Base-by-base conservation (phyloP, 345 rosid species). In the Excoecaria agallocha region DNA sequence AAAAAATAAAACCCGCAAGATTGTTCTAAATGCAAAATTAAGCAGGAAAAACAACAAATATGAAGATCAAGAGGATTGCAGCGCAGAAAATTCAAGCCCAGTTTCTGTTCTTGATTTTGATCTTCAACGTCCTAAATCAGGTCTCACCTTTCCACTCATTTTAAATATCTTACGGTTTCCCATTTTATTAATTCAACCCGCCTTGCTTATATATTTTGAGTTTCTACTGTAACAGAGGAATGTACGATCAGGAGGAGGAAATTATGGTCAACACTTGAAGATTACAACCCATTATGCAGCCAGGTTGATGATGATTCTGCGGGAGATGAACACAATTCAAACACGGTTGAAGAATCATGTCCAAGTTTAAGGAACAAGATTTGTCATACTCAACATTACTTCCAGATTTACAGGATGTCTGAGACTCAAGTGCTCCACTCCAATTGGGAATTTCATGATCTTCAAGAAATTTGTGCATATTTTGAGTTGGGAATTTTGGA, bases 101-200 rank as follows among this genome's bases (percentile, higher is more conserved):
- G 93, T 93, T 82, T 93, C 96, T 2, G 98, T 91, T 83, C 96
- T 91, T 79, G 97, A 87, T 79, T 88, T 84, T 67, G 84, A 83
- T 76, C 84, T 71, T 68, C 77, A 80, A 46, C 55, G 72, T 66
- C 78, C 85, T 11, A 38, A 55, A 73, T 76, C 86, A 81, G 89
- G 89, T 88, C 76, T 63, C 25, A 52, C 17, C 63, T 16, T 30
- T 63, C 12, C 57, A 20, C 38, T 3, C 0, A 67, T 11, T 2
- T 60, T 8, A 24, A 16, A 56, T 13, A 8, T 57, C 35, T 60
- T 16, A 15, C 5, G 4, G 24, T 0, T 62, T 16, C 37, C 45
- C 30, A 30, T 30, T 30, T 30, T 30, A 30, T 30, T 30, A 30
- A 30, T 30, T 30, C 30, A 30, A 30, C 30, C 30, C 2, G 30